Percentiles rank a stretch among this genome's conserved stretches.
These are phyloP conservation scores for Nitzschia palea DNA, from an alignment of 108 stramenopile species.

Conservation along the genomic window DNA sequence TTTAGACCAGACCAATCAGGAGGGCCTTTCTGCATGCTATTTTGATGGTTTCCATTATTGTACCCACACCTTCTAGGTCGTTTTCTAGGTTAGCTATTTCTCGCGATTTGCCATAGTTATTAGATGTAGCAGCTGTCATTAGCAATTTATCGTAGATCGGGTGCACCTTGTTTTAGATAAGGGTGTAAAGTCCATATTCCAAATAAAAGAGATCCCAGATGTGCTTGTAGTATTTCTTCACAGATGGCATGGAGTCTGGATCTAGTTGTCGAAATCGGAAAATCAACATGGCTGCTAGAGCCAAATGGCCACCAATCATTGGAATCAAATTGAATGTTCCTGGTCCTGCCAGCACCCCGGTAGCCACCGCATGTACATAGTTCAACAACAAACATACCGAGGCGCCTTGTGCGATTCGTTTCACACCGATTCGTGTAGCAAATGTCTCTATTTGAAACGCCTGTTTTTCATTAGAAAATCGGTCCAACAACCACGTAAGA, in stretches of 20 bases:
- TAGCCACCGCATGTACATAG: conserved; percentile 87
- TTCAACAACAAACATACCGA: conserved; percentile 73
- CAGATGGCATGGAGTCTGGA: conserved; percentile 71
- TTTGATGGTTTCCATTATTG: too few species aligned
- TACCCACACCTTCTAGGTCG: too few species aligned
- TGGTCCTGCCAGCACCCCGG: conserved; percentile 59
- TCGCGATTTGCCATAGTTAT: too few species aligned
- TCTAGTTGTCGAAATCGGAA: conserved; percentile 63
- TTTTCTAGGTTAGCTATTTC: too few species aligned
- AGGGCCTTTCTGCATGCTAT: too few species aligned
- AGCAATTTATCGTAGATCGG: too few species aligned
- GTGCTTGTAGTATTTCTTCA: conserved; percentile 93
- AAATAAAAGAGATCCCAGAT: conserved; percentile 98
- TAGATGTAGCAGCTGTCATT: too few species aligned
- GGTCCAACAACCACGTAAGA: background rate
- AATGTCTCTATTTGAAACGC: conserved; percentile 75
- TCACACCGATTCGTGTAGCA: conserved; percentile 85
- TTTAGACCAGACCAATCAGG: too few species aligned
- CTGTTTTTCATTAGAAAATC: background rate
- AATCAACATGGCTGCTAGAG: conserved; percentile 61
- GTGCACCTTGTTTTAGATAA: conserved; percentile 76
- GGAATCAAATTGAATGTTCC: conserved; percentile 75
- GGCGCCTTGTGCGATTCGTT: conserved; percentile 85
- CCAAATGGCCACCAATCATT: conserved; percentile 87
- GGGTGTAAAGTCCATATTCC: conserved; percentile 92